Evolutionary conservation across 192 early-diverging fungal species (phyloP).

Genomic region (Bifiguratus adelaidae): DNA sequence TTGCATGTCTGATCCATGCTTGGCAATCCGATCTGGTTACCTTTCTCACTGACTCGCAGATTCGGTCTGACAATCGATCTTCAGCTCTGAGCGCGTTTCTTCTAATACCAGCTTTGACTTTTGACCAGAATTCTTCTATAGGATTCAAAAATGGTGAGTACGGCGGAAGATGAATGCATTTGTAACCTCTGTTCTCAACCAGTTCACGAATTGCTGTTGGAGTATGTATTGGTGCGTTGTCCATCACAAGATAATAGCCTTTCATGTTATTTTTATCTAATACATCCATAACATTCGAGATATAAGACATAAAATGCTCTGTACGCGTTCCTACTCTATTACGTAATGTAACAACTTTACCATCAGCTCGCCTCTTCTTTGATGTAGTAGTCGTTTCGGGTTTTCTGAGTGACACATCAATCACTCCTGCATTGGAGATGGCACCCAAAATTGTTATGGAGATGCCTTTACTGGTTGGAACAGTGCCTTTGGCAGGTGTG

Average conservation of each 20-base stretch:
- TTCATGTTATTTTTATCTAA: slow-evolving; percentile 7
- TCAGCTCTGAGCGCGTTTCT: too few species aligned
- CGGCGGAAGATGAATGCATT: slow-evolving; percentile 7
- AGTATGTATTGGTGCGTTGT: slow-evolving; percentile 11
- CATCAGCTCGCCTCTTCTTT: slow-evolving; percentile 11
- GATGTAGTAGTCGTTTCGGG: not conserved
- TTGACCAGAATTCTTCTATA: slow-evolving; percentile 12
- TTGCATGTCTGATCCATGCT: slow-evolving; percentile 2
- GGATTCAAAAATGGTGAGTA: slow-evolving; percentile 10
- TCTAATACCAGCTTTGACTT: slow-evolving; percentile 7
- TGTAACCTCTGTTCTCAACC: not conserved
- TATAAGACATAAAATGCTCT: not conserved
- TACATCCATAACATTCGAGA: slow-evolving; percentile 1
- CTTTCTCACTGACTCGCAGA: too few species aligned
- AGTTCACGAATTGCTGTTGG: not conserved
- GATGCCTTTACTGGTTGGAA: not conserved
- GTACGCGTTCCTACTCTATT: too few species aligned
- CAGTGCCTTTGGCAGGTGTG: not conserved
- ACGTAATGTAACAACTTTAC: not conserved
- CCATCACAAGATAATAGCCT: slow-evolving; percentile 14
- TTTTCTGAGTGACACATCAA: slow-evolving; percentile 8
- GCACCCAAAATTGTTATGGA: slow-evolving; percentile 1
- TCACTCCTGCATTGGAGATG: not conserved
- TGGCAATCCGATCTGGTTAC: slow-evolving; percentile 1
- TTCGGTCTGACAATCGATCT: too few species aligned